Evolutionary conservation across 352 stramenopile genomes (phyloP).

Genomic region (Pythium biforme): DNA sequence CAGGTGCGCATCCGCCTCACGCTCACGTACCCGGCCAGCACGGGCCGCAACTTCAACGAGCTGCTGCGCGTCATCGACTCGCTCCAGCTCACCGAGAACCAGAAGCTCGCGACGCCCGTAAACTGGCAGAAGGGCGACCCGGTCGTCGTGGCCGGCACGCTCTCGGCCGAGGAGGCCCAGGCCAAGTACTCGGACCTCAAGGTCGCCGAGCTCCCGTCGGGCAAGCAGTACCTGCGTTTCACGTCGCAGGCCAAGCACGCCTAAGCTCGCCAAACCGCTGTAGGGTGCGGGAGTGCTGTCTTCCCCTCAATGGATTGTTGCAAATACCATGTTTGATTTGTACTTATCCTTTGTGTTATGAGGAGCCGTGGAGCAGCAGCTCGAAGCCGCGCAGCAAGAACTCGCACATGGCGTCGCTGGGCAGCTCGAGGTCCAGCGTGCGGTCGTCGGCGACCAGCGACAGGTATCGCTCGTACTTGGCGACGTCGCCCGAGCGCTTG

Average conservation of each 20-base stretch:
- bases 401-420: conserved; percentile 50
- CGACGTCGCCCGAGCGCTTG: conserved; percentile 66
- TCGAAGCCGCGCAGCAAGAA: conserved; percentile 62
- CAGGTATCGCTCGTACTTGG: conserved; percentile 70
- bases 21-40: conserved; percentile 91
- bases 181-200: conserved; percentile 61
- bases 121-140: conserved; percentile 70
- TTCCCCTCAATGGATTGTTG: too few species aligned
- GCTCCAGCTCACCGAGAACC: conserved; percentile 70
- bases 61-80: conserved; percentile 90
- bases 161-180: conserved; percentile 60
- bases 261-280: not conserved
- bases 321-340: too few species aligned
- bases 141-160: conserved; percentile 58
- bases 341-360: conserved; percentile 1
- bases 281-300: too few species aligned
- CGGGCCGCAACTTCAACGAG: conserved; percentile 92
- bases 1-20: conserved; percentile 88
- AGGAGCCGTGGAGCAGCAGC: conserved; percentile 33
- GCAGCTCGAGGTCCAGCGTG: conserved; percentile 67
- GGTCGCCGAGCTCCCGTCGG: conserved; percentile 65
- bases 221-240: conserved; percentile 77
- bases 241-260: conserved; percentile 36
- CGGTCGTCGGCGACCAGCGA: conserved; percentile 69
- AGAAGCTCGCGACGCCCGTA: conserved; percentile 57